Conservation (phyloP, 805 yeast genomes). For the Henningerozyma blattae region DNA sequence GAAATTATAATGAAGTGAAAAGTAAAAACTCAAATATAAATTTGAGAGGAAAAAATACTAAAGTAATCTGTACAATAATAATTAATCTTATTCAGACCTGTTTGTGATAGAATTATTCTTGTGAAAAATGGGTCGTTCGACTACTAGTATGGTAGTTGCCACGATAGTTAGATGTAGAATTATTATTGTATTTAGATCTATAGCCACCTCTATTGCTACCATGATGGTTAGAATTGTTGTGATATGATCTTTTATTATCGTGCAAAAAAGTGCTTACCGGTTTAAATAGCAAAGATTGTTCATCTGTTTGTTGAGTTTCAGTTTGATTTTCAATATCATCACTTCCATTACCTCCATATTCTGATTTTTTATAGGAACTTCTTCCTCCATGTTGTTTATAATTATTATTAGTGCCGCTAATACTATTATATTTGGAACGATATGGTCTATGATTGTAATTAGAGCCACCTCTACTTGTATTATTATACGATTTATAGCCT, state of each 20-base stretch:
- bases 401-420: too few species aligned
- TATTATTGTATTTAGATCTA: slow-evolving; percentile 1
- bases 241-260: slow-evolving; percentile 1
- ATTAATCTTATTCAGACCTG: too few species aligned
- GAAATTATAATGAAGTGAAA: too few species aligned
- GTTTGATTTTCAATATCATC: background rate
- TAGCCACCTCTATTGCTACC: slow-evolving; percentile 10
- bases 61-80: too few species aligned
- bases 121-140: too few species aligned
- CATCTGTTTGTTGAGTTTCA: slow-evolving; percentile 2
- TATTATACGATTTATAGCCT: too few species aligned
- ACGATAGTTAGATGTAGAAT: slow-evolving; percentile 7
- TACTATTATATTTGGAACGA: background rate
- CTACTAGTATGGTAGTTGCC: slow-evolving; percentile 12
- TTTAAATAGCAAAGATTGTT: slow-evolving; percentile 18
- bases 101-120: too few species aligned
- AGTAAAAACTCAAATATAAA: too few species aligned
- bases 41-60: too few species aligned
- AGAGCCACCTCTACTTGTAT: background rate
- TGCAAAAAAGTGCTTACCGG: slow-evolving; percentile 25
- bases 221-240: slow-evolving; percentile 5
- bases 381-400: background rate
- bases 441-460: background rate
- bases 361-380: background rate
- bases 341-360: background rate